Base-by-base conservation (phyloP, 805 yeast species). In the Pichia rugopelliculosa region DNA sequence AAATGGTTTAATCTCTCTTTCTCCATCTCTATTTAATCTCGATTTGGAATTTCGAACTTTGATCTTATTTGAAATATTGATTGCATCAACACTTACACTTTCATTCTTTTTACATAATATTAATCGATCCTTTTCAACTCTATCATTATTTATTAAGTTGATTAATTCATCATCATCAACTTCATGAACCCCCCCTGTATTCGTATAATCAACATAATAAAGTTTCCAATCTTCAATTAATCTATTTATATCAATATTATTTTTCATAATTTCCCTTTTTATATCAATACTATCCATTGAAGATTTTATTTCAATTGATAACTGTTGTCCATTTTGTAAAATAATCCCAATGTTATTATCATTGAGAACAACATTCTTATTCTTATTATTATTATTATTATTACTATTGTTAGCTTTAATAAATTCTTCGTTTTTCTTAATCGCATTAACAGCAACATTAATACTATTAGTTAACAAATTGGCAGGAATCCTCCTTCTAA, bases 261-360 rank as follows among this genome's bases (percentile, higher is more conserved):
- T 4, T n/a, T n/a, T n/a, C 8, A 45, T 12, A 15, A 51, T 48
- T 54, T 80, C 82, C 45, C 79, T 71, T 61, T 85, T 87, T 43
- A 89, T 85, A 7, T 88, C 77, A 48, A 79, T 84, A 1, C 95
- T 89, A 59, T 82, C 84, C 65, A 80, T 84, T 59, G 95, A 87
- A 0, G 89, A 93, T 17, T 79, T 75, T 1, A 87, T 82, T 56
- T 83, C 82, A 38, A 87, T 79, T 46, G 75, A 72, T 54, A 80
- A 81, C 2, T 80, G 72, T 8, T 82, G 71, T 1, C 96, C 96
- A 64, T 83, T 87, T 46, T 82, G 83, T 34, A 83, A 67, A 26
- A 88, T 84, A 53, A 89, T 82, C 1, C 85, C 82, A 20, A 84
- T 27, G 11, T 12, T 25, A 38, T 17, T 44, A 10, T 15, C 6